These are phyloP conservation scores for Phaeoacremonium minimum DNA, from an alignment of 2,329 filamentous ascomycete genomes.

Conservation along the genomic window DNA sequence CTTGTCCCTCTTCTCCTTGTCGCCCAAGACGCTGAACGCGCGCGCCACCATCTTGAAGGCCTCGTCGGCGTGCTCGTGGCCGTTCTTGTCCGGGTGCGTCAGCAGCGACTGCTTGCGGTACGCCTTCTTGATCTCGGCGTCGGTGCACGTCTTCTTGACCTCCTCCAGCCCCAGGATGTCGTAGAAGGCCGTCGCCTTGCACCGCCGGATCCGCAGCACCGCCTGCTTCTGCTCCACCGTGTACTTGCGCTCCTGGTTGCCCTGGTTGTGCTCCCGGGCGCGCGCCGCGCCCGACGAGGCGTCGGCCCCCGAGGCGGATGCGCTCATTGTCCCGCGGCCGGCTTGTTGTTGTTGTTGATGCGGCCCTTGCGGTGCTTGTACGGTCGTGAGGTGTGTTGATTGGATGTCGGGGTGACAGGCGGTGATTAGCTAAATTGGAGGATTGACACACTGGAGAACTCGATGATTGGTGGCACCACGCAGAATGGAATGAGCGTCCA, in stretches of 20 bases:
- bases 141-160: conserved; percentile 61
- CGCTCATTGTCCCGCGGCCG: conserved; percentile 36
- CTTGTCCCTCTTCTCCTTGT: conserved; percentile 86
- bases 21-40: conserved; percentile 88
- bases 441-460: no score
- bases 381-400: not conserved
- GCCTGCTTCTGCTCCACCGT: conserved; percentile 89
- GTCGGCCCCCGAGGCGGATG: conserved; percentile 53
- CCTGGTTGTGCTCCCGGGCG: conserved; percentile 67
- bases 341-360: not conserved
- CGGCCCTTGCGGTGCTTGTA: not conserved
- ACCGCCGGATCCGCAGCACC: conserved; percentile 82
- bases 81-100: conserved; percentile 99
- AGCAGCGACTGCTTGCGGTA: conserved; percentile 91
- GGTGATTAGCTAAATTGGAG: no score
- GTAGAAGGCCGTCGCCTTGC: conserved; percentile 84
- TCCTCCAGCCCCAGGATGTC: conserved; percentile 79
- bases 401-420: no score
- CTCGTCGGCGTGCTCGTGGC: conserved; percentile 90
- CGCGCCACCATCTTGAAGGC: conserved; percentile 97
- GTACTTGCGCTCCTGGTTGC: conserved; percentile 71
- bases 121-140: conserved; percentile 92
- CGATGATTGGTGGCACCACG: no score
- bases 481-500: no score
- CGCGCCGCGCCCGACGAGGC: conserved; percentile 37